A percentile compares a stretch with the other conserved stretches of the same genome.
Conservation (phyloP, 108 stramenopile species). For the Pseudonitzschia multistriata region DNA sequence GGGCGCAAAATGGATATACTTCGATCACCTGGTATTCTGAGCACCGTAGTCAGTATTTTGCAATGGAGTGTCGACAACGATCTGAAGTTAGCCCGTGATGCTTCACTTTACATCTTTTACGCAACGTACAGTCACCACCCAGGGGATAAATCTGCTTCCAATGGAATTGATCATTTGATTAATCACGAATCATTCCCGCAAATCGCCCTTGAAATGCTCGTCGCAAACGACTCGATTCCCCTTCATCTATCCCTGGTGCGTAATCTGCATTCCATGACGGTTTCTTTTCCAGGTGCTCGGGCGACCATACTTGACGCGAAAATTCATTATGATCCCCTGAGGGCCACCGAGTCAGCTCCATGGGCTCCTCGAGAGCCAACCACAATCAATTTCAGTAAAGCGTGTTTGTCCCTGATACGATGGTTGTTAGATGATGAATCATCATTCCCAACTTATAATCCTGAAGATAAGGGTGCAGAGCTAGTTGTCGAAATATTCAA, state of each 20-base stretch:
- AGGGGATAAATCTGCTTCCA: constrained; percentile 40
- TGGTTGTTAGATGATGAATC: constrained; percentile 42
- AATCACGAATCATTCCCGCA: constrained; percentile 34
- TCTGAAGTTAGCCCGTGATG: constrained; percentile 48
- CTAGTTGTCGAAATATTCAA: constrained; percentile 62
- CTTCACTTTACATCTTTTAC: constrained; percentile 64
- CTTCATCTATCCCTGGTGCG: constrained; percentile 49
- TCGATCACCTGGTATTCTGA: constrained; percentile 17
- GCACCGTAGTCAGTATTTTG: constrained; percentile 23
- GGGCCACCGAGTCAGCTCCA: constrained; percentile 10
- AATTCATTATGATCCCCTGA: constrained; percentile 1
- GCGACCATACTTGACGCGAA: constrained; percentile 39
- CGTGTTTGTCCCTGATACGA: constrained; percentile 21
- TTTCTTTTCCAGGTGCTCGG: constrained; percentile 41
- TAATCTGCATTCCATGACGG: constrained; percentile 61
- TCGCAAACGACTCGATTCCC: constrained; percentile 31
- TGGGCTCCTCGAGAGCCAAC: constrained; percentile 20
- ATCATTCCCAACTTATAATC: constrained; percentile 39
- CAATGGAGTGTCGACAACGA: constrained; percentile 9
- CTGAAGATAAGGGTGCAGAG: constrained; percentile 55
- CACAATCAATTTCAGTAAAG: constrained; percentile 5
- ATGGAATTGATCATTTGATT: constrained; percentile 42
- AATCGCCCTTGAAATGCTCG: constrained; percentile 29
- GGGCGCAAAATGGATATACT: background rate
- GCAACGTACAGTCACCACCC: constrained; percentile 47